Evolutionary conservation across 139 green algal genomes (phyloP).

Genomic region (Microglena sp.): DNA sequence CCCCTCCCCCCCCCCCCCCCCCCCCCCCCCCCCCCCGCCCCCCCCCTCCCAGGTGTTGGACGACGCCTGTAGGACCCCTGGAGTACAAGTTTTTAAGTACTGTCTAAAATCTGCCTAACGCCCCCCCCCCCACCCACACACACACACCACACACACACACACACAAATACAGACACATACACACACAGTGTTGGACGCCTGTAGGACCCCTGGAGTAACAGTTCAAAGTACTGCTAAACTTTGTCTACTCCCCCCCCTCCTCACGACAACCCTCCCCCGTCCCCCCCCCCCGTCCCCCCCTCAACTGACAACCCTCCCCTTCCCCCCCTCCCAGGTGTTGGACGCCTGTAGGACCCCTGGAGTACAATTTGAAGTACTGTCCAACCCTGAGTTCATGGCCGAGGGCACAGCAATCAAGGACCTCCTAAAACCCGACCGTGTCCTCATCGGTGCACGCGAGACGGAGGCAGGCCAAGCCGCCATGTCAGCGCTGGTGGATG

Average conservation of each 20-base stretch:
- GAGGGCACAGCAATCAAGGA: constrained; percentile 86
- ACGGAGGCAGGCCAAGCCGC: constrained; percentile 61
- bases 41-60: too few relatives aligned
- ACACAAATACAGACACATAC: background rate
- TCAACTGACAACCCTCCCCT: background rate
- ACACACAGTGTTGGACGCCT: too few relatives aligned
- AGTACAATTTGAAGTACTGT: constrained; percentile 93
- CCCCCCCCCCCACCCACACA: too few relatives aligned
- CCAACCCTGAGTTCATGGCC: constrained; percentile 86
- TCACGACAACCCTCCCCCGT: too few relatives aligned
- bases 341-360: constrained; percentile 59
- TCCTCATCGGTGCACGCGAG: constrained; percentile 78
- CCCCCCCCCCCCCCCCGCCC: too few relatives aligned
- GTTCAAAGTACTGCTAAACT: background rate
- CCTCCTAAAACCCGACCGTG: constrained; percentile 65
- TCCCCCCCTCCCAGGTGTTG: constrained; percentile 18
- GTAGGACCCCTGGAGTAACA: too few relatives aligned
- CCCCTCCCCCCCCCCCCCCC: too few relatives aligned
- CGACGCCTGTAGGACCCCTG: too few relatives aligned
- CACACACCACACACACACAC: background rate
- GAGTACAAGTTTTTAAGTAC: too few relatives aligned
- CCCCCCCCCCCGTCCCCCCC: background rate
- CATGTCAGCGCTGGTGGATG: constrained; percentile 61
- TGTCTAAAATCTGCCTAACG: background rate
- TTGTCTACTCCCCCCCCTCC: background rate